Evolutionary conservation across 192 early-diverging fungal genomes (phyloP).

Genomic region (Coemansia asiatica): DNA sequence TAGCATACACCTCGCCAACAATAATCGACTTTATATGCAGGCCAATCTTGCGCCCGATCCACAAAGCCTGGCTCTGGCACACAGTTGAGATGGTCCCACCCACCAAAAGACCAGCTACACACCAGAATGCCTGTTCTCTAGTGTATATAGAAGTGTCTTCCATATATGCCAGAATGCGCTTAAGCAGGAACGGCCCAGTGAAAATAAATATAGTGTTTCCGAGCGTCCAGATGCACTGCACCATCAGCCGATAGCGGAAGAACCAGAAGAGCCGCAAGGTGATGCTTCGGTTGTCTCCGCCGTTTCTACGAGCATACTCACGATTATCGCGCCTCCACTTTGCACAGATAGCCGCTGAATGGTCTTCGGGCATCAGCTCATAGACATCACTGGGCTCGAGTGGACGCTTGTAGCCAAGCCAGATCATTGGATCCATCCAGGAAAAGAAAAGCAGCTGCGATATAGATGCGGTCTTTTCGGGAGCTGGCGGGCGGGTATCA

Average conservation of each 20-base stretch:
- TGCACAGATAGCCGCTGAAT: constrained; percentile 31
- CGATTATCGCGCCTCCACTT: constrained; percentile 30
- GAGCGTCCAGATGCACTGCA: constrained; percentile 56
- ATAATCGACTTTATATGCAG: constrained; percentile 66
- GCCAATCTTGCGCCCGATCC: constrained; percentile 69
- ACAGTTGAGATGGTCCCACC: constrained; percentile 48
- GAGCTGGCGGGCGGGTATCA: constrained; percentile 34
- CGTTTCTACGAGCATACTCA: constrained; percentile 28
- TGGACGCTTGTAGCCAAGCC: constrained; percentile 65
- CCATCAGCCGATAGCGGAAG: constrained; percentile 50
- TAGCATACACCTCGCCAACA: constrained; percentile 70
- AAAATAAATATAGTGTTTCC: constrained; percentile 53
- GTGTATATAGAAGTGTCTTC: constrained; percentile 56
- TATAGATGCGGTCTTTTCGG: constrained; percentile 59
- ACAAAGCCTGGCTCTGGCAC: constrained; percentile 65
- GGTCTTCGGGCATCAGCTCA: constrained; percentile 50
- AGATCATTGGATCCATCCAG: constrained; percentile 66
- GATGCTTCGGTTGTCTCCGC: constrained; percentile 36
- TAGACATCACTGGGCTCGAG: constrained; percentile 67
- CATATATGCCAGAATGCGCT: constrained; percentile 62
- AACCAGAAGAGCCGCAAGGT: constrained; percentile 43
- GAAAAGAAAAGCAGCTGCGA: constrained; percentile 61
- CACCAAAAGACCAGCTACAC: constrained; percentile 63
- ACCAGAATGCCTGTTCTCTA: constrained; percentile 60
- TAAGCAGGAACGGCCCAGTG: constrained; percentile 60